Conservation (phyloP, 208 protist species). For the Leishmania aethiopica region DNA sequence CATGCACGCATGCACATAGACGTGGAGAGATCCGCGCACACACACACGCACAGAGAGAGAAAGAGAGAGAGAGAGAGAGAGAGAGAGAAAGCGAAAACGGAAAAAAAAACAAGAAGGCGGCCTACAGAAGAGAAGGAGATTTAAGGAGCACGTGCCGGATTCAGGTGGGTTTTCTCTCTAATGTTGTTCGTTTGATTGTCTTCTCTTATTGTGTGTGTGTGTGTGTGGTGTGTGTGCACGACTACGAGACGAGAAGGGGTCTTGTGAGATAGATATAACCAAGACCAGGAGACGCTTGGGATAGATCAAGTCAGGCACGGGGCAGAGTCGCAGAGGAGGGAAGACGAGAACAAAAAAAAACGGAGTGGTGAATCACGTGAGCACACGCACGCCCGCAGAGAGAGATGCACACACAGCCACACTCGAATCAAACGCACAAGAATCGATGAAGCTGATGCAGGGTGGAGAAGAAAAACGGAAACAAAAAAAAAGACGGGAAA, state of each 20-base stretch:
- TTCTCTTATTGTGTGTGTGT: no score
- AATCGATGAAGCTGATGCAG: not conserved
- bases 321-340: not conserved
- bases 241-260: no score
- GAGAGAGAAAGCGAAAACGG: not conserved
- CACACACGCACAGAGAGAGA: no score
- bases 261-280: not conserved
- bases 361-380: not conserved
- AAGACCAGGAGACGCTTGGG: not conserved
- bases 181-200: no score
- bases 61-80: no score
- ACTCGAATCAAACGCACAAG: not conserved
- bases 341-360: not conserved
- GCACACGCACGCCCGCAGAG: not conserved
- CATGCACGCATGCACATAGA: not conserved
- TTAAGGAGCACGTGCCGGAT: no score
- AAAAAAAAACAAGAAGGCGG: no score
- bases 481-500: not conserved
- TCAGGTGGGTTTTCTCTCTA: no score
- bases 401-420: not conserved
- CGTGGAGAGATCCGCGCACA: not conserved
- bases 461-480: not conserved
- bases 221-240: no score
- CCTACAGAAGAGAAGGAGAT: no score
- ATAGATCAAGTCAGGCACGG: not conserved